Base-by-base conservation (phyloP, 805 yeast species). In the Wickerhamomyces subpelliculosus region DNA sequence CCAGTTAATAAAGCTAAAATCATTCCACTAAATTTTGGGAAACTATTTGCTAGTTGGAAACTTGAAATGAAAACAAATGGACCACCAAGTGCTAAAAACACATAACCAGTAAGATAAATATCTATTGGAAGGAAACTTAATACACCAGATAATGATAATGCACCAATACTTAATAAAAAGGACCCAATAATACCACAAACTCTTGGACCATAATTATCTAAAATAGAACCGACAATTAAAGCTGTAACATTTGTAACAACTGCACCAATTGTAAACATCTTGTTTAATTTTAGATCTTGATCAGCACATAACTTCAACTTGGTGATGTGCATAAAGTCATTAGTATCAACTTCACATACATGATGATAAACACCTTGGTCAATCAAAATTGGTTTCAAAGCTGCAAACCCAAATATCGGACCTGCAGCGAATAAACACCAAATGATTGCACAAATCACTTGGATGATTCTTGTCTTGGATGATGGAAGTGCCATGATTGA, bases 341-440 rank as follows among this genome's bases (percentile, higher is more conserved):
- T 28, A 12, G 42, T 21, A 8, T 42, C 47, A 2, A 58, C 53
- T 4, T 65, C 55, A 55, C 97, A 89, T 8, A 65, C 54, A 2
- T 78, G 73, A 19, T 69, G 59, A 52, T 89, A 90, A 4, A 89
- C 81, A 4, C 90, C 88, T 54, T 90, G 89, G 9, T 68, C 57
- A 16, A 87, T 72, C 32, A 90, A 62, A 10, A 89, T 75, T 6
- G 95, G 94, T 55, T 90, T 90, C 38, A 89, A 65, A 4, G 97
- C 97, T 19, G 97, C 96, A 65, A 89, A 89, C 4, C 97, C 97
- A 68, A 89, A 89, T 12, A 89, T 80, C 1, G 94, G 87, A 6
- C 97, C 97, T 0, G 96, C 96, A 1, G 96, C 87, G 27, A 86
- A 67, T 12, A 89, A 63, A 62, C 97, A 90, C 96, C 96, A 89